Conservation (phyloP, 2,329 filamentous ascomycete species). For the Sarocladium kiliense region DNA sequence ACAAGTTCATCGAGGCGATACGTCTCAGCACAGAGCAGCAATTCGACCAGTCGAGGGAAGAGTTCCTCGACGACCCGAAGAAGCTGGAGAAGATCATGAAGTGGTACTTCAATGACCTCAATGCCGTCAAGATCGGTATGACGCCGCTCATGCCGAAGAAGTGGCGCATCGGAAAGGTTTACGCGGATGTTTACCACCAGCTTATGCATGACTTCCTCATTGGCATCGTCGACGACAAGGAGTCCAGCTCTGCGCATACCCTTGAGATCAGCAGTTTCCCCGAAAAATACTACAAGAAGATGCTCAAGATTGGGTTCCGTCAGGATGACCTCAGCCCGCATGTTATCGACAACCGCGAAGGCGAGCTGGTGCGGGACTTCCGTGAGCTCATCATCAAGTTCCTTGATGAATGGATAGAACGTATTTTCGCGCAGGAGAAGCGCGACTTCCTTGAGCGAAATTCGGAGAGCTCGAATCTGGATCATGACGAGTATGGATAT, state of each 20-base stretch:
- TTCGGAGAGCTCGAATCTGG: conserved; percentile 66
- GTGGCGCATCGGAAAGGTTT: conserved; percentile 92
- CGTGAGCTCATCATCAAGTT: conserved; percentile 91
- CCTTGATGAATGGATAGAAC: conserved; percentile 95
- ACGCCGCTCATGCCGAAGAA: conserved; percentile 86
- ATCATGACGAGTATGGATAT: conserved; percentile 82
- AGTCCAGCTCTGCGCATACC: conserved; percentile 80
- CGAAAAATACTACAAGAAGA: conserved; percentile 93
- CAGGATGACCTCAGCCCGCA: conserved; percentile 76
- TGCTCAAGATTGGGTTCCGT: conserved; percentile 80
- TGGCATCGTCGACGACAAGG: conserved; percentile 74
- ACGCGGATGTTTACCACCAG: conserved; percentile 83
- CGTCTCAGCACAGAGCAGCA: conserved; percentile 67
- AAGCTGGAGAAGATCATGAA: conserved; percentile 81
- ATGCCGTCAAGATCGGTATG: conserved; percentile 92
- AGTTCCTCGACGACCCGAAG: conserved; percentile 78
- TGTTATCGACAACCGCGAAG: conserved; percentile 83
- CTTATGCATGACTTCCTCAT: conserved; percentile 95
- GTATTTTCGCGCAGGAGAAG: conserved; percentile 78
- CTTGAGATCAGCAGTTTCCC: conserved; percentile 93
- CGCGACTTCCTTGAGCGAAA: conserved; percentile 75
- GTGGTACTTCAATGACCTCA: conserved; percentile 98
- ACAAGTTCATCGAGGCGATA: conserved; percentile 84
- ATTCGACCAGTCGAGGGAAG: conserved; percentile 64
- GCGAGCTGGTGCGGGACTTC: conserved; percentile 89